Evolutionary conservation across 352 stramenopile genomes (phyloP), one percentile per base, ranked within the genome.

Genomic region (Globisporangium megalacanthum): DNA sequence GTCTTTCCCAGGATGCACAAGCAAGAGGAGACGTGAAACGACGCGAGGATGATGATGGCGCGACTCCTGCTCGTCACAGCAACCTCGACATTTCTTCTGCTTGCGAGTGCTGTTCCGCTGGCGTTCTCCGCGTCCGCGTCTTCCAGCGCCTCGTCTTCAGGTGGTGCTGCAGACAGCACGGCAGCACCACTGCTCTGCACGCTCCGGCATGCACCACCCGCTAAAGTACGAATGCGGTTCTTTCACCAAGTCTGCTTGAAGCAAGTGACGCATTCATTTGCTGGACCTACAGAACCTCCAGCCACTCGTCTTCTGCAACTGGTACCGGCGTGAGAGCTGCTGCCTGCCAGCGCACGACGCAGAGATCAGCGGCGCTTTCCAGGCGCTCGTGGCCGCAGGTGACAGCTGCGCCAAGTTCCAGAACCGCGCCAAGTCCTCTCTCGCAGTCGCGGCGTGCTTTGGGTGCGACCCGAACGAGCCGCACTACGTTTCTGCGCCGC

Each of bases 301-400:
- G 19, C 81, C 78, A n/a, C 54, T 91, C 25, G 64, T 72, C 3
- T 91, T 91, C 62, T 91, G 83, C 70, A 91, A 83, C 64, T 89
- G 74, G 77, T 89, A 89, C 58, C 71, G 65, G 20, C 54, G 54
- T 15, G 52, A 58, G 36, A 88, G 79, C 58, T 93, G 83, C 62
- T 91, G 78, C 55, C 57, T 91, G 15, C 79, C 83, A 10, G 79
- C 64, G 1, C 75, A 88, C 48, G 83, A 93, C 49, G 66, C 68
- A 9, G 77, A 90, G 56, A 82, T 89, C 54, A 72, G 73, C 33
- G 54, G 49, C 33, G 80, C 79, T 48, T 89, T 89, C 53, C 61
- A 72, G 35, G 66, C 73, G 14, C 67, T 93, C 14, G 81, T 93
- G 45, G 70, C 83, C 37, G 77, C 83, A 1, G 79, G 79, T 0